These are phyloP conservation scores for Dittrichia graveolens DNA, from an alignment of 129 eudicot species.

Conservation along the genomic window DNA sequence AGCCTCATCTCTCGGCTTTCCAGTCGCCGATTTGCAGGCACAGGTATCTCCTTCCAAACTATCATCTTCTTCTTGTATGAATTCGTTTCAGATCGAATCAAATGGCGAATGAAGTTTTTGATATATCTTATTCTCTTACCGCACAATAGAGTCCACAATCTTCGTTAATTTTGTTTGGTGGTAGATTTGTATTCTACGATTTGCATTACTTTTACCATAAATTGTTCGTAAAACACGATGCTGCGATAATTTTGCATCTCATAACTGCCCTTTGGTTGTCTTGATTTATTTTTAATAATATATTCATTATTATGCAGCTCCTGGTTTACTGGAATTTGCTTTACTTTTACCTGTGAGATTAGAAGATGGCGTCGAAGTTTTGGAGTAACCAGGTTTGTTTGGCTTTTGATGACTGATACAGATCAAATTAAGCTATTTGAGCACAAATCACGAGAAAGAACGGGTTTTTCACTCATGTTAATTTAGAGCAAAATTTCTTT, in stretches of 20 bases:
- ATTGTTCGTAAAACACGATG: not conserved
- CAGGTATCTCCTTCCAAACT: slow-evolving; percentile 13
- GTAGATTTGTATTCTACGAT: not conserved
- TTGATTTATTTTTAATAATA: not conserved
- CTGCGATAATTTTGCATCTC: not conserved
- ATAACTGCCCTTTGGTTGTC: not conserved
- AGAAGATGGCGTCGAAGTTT: slow-evolving; percentile 51
- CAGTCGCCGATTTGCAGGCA: not conserved
- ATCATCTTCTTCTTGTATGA: not conserved
- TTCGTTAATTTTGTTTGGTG: not conserved
- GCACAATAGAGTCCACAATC: not conserved
- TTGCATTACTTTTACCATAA: not conserved
- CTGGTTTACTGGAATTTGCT: slow-evolving; percentile 17
- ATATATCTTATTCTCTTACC: not conserved
- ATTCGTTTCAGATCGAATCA: slow-evolving; percentile 6
- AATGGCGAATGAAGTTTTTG: not conserved
- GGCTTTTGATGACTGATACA: not conserved
- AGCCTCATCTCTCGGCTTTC: not conserved
- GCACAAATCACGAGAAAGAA: not conserved
- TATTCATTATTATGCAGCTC: slow-evolving; percentile 4
- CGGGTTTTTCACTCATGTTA: not conserved
- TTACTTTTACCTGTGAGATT: not conserved
- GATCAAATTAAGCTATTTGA: not conserved
- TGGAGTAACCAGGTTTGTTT: slow-evolving; percentile 53
- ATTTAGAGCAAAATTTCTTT: not conserved